Base-by-base conservation (phyloP, 1,284 basidiomycete genomes). In the Sphagnurus paluster region DNA sequence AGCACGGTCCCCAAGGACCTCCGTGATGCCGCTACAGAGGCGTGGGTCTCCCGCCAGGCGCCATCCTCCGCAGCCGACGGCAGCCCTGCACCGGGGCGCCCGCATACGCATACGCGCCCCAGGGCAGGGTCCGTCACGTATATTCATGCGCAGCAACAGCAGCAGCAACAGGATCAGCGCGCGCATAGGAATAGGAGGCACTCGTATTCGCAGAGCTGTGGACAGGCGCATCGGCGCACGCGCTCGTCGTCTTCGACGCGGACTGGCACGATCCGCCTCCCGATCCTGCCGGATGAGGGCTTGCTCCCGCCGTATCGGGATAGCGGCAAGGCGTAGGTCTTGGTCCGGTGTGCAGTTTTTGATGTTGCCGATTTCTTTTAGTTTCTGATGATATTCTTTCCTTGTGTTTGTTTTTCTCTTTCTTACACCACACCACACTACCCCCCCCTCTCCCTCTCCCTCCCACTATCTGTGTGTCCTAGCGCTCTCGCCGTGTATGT, bases 11-110 rank as follows among this genome's bases (percentile, higher is more conserved):
- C 78, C 25, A 73, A 77, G 24, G 57, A 63, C 32, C 60, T 80
- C 10, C 74, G 77, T n/a, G 69, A 78, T 48, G 71, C 71, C 36
- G 82, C 82, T 19, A 79, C 70, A 24, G 83, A 85, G 56, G 84
- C 81, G 9, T 88, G 85, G 86, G 70, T 88, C 21, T 64, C 63
- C 7, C 42, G 25, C 50, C 46, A 48, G 39, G 32, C 40, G 35
- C 46, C 50, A 29, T 49, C 50, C 19, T 41, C 55, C 23, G 52
- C 50, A 14, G 30, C 38, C 17, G 23, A 7, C 2, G 38, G 28
- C 19, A n/a, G n/a, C n/a, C n/a, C n/a, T n/a, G n/a, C n/a, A n/a
- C n/a, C n/a, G n/a, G n/a, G n/a, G n/a, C n/a, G n/a, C n/a, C n/a
- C n/a, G n/a, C 49, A 52, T 30, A 50, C 51, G 20, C 40, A 48